Evolutionary conservation across 768 basidiomycete genomes (phyloP).

Genomic region (Jaapia argillacea): DNA sequence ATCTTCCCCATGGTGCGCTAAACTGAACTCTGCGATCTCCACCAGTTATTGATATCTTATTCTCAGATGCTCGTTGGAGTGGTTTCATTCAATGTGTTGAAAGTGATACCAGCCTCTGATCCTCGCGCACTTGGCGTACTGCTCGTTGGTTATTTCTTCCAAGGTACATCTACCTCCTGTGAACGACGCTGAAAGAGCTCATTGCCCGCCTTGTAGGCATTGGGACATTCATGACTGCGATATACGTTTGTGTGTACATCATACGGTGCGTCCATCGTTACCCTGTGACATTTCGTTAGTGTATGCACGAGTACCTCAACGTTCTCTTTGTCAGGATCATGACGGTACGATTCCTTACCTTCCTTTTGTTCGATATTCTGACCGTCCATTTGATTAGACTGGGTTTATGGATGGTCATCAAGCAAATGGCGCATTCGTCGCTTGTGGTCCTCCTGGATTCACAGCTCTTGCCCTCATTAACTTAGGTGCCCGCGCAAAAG

Average conservation of each 20-base stretch:
- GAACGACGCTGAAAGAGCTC: background rate
- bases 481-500: conserved; percentile 25
- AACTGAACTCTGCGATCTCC: too few relatives aligned
- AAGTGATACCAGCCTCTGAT: conserved; percentile 25
- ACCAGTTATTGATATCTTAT: too few relatives aligned
- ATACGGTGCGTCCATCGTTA: conserved; percentile 23
- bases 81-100: conserved; percentile 32
- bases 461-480: conserved; percentile 37
- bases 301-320: background rate
- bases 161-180: conserved; percentile 18
- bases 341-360: conserved; percentile 17
- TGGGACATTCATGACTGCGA: conserved; percentile 40
- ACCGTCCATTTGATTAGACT: conserved; percentile 18
- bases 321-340: conserved; percentile 22
- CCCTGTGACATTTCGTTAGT: background rate
- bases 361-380: background rate
- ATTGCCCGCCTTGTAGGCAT: too few relatives aligned
- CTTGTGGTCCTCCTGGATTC: conserved; percentile 38
- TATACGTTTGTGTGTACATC: conserved; percentile 40
- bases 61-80: conserved; percentile 37
- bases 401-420: conserved; percentile 38
- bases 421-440: conserved; percentile 38
- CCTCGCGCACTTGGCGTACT: conserved; percentile 30
- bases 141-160: conserved; percentile 36
- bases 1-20: conserved; percentile 22